phyloP scores from a whole-genome alignment of 2,329 filamentous ascomycete species.

The Mollisiaceae sp. region DNA sequence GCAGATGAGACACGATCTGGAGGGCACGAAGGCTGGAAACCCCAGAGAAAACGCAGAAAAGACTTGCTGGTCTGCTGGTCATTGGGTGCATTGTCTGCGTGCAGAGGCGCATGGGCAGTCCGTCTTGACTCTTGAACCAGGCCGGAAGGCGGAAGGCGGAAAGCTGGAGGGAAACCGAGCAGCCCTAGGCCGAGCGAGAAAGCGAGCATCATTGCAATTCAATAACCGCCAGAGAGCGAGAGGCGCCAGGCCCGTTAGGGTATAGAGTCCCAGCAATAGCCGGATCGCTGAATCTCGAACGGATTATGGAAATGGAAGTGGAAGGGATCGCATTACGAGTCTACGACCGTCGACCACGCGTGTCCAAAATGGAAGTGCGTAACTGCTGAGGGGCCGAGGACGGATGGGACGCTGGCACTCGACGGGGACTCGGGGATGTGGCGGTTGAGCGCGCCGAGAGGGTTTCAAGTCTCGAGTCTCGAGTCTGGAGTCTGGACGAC shows the following conservation, averaged over 20 bases:
- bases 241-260: background rate
- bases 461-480: too few species aligned
- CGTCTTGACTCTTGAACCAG: too few species aligned
- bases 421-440: too few species aligned
- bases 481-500: too few species aligned
- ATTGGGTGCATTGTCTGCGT: background rate
- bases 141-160: slow-evolving; percentile 14
- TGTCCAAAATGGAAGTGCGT: too few species aligned
- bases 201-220: background rate
- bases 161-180: background rate
- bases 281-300: background rate
- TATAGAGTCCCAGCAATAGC: slow-evolving; percentile 2
- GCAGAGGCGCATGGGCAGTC: too few species aligned
- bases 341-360: too few species aligned
- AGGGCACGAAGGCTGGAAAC: background rate
- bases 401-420: background rate
- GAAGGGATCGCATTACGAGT: too few species aligned
- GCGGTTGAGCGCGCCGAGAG: too few species aligned
- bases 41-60: too few species aligned
- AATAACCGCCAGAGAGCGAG: slow-evolving; percentile 15
- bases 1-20: slow-evolving; percentile 5
- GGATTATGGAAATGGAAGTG: background rate
- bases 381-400: background rate
- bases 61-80: background rate
- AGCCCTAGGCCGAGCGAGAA: background rate